These are phyloP conservation scores for Citrullus colocynthis DNA, from an alignment of 306 rosid genomes.

Conservation along the genomic window DNA sequence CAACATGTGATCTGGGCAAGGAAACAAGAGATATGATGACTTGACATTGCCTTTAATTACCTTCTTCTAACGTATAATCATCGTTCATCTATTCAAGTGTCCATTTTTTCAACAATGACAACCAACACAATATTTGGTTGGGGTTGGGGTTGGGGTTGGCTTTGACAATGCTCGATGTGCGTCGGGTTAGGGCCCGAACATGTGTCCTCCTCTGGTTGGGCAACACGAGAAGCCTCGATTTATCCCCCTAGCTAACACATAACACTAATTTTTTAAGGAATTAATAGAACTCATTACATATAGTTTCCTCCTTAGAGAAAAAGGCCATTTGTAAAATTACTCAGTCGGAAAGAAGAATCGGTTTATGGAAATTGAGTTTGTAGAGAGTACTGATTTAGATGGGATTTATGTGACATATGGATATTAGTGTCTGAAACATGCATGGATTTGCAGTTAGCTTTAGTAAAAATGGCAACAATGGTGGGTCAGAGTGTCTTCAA, in stretches of 20 bases:
- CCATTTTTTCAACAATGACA: background rate
- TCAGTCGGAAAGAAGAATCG: background rate
- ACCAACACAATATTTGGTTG: background rate
- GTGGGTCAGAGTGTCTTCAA: constrained; percentile 7
- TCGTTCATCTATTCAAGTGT: background rate
- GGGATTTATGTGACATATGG: background rate
- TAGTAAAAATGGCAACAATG: background rate
- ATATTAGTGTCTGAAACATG: background rate
- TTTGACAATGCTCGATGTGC: background rate
- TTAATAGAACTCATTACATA: background rate
- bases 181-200: too few species aligned
- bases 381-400: background rate
- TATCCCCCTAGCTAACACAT: too few species aligned
- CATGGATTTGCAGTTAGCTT: constrained; percentile 3
- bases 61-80: background rate
- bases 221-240: too few species aligned
- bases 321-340: background rate
- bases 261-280: background rate
- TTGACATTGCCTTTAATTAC: background rate
- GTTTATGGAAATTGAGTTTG: background rate
- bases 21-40: background rate
- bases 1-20: background rate
- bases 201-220: too few species aligned
- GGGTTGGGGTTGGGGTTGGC: background rate
- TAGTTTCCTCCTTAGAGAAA: background rate